Percentiles rank a stretch among this genome's conserved stretches.
phyloP scores from a whole-genome alignment of 2,329 filamentous ascomycete genomes.

The Calonectria honghensis region DNA sequence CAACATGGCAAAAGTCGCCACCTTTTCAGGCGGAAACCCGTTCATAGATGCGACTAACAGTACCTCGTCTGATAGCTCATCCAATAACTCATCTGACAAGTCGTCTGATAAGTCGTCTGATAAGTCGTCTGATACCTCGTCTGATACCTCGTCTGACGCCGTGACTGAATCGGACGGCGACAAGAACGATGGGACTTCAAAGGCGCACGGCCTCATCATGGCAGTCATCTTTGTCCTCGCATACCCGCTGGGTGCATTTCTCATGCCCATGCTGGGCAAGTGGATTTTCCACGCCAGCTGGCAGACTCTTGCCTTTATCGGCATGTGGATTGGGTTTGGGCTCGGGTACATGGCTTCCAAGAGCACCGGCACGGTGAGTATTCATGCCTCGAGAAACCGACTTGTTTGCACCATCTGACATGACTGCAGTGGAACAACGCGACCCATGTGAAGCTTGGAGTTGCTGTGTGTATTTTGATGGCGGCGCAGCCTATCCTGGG shows the following conservation, averaged over 20 bases:
- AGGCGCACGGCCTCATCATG: slow-evolving; percentile 75
- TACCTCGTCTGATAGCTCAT: too few relatives aligned
- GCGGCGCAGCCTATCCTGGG: slow-evolving; percentile 76
- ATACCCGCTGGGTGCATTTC: slow-evolving; percentile 76
- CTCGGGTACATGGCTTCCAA: slow-evolving; percentile 72
- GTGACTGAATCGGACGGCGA: background rate
- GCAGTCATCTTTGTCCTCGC: slow-evolving; percentile 74
- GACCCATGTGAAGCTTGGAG: slow-evolving; percentile 74
- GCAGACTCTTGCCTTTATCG: slow-evolving; percentile 72
- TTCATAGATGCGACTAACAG: slow-evolving; percentile 63
- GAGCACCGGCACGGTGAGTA: slow-evolving; percentile 64
- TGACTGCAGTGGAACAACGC: slow-evolving; percentile 69
- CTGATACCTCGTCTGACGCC: background rate
- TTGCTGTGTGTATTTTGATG: slow-evolving; percentile 72
- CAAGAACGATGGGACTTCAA: background rate
- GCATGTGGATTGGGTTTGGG: slow-evolving; percentile 77
- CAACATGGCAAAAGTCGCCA: slow-evolving; percentile 68
- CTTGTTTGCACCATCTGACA: slow-evolving; percentile 40
- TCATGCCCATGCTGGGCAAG: slow-evolving; percentile 76
- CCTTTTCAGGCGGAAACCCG: slow-evolving; percentile 71
- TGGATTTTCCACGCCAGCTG: slow-evolving; percentile 74
- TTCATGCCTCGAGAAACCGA: background rate
- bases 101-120: too few relatives aligned
- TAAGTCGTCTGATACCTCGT: background rate
- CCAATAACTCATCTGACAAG: too few relatives aligned